Conservation (phyloP, 177 flowering plant species). For the Vitis hybrid region DNA sequence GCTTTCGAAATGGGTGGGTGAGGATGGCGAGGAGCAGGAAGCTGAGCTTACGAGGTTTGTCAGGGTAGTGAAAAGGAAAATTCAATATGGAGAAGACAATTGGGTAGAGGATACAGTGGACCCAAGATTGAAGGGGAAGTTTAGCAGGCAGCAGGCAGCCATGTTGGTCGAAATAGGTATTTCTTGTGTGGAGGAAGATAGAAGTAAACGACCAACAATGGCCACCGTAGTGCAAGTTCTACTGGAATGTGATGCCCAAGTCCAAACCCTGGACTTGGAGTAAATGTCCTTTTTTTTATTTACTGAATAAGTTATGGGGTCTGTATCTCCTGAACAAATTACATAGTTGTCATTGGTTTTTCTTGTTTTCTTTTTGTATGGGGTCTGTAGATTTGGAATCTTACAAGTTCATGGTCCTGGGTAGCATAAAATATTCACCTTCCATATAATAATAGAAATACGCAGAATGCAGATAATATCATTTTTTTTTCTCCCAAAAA, state of each 20-base stretch:
- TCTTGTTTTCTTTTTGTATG: too few species aligned
- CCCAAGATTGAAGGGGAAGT: slow-evolving; percentile 35
- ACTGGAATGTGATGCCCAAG: slow-evolving; percentile 19
- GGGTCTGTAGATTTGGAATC: too few species aligned
- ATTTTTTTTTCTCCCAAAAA: too few species aligned
- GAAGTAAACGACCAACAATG: slow-evolving; percentile 59
- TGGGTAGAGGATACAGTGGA: slow-evolving; percentile 45
- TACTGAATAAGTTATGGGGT: too few species aligned
- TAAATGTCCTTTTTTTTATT: too few species aligned
- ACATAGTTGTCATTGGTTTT: too few species aligned
- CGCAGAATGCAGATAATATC: too few species aligned
- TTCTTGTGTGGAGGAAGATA: slow-evolving; percentile 53
- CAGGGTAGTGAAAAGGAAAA: slow-evolving; percentile 26
- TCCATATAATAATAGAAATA: too few species aligned
- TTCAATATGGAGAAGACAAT: slow-evolving; percentile 19
- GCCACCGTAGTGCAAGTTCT: slow-evolving; percentile 43
- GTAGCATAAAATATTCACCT: too few species aligned
- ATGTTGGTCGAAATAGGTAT: slow-evolving; percentile 43
- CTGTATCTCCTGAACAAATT: too few species aligned
- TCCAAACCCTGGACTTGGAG: too few species aligned
- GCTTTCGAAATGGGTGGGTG: slow-evolving; percentile 33
- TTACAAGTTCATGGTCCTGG: too few species aligned
- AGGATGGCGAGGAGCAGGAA: slow-evolving; percentile 20
- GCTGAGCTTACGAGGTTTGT: slow-evolving; percentile 29
- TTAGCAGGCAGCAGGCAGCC: slow-evolving; percentile 30